These are phyloP conservation scores for Curvularia lunata DNA, from an alignment of 2,329 filamentous ascomycete species.

Conservation along the genomic window DNA sequence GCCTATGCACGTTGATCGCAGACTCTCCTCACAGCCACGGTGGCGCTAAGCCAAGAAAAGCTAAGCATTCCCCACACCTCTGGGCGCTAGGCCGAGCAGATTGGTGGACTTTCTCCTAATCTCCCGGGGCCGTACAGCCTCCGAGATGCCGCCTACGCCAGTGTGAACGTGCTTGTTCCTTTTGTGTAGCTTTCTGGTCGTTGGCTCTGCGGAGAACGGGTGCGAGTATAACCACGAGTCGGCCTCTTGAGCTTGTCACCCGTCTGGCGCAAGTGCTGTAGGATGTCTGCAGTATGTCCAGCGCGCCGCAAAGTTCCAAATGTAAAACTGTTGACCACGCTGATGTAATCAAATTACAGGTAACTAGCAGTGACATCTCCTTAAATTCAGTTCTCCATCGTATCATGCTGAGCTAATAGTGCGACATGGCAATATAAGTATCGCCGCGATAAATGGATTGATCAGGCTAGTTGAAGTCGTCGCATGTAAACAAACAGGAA, in stretches of 20 bases:
- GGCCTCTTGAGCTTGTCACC: background rate
- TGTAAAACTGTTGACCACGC: background rate
- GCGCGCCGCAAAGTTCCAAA: background rate
- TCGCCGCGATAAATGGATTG: too few relatives aligned
- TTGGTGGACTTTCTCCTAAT: slow-evolving; percentile 33
- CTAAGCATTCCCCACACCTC: slow-evolving; percentile 22
- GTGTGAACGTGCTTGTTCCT: background rate
- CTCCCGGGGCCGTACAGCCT: slow-evolving; percentile 6
- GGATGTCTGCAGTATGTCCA: background rate
- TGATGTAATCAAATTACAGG: background rate
- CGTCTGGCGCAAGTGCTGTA: background rate
- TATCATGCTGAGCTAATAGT: too few relatives aligned
- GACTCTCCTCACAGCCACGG: slow-evolving; percentile 21
- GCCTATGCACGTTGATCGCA: slow-evolving; percentile 22
- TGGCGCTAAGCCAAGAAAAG: slow-evolving; percentile 26
- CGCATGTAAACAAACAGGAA: too few relatives aligned
- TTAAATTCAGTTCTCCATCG: too few relatives aligned
- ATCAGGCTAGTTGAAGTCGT: too few relatives aligned
- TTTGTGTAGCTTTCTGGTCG: background rate
- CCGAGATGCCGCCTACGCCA: slow-evolving; percentile 2
- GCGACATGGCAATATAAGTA: too few relatives aligned
- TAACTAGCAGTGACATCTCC: too few relatives aligned
- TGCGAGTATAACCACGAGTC: background rate
- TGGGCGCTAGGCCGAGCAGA: slow-evolving; percentile 20
- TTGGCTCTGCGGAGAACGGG: background rate